Conservation (phyloP, 192 early-diverging fungal species). For the Kickxella alabastrina region DNA sequence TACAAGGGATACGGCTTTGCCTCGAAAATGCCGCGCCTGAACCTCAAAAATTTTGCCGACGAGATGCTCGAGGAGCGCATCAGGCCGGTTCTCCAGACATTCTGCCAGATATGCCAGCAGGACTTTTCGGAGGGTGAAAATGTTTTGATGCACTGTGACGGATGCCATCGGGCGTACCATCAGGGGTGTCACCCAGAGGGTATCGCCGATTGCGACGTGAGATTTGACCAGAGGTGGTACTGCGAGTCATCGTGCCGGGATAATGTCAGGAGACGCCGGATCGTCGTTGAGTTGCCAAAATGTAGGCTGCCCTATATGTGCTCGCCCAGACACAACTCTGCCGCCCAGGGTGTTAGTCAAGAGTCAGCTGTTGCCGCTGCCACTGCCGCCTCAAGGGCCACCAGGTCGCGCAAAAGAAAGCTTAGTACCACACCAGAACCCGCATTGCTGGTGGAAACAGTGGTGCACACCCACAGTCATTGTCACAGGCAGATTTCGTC, state of each 20-base stretch:
- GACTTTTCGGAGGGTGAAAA: constrained; percentile 60
- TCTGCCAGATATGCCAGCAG: constrained; percentile 72
- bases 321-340: constrained; percentile 35
- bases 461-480: neutral
- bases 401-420: constrained; percentile 37
- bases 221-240: constrained; percentile 26
- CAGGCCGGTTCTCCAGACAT: constrained; percentile 86
- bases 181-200: constrained; percentile 60
- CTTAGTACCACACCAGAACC: constrained; percentile 15
- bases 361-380: constrained; percentile 5
- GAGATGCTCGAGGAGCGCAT: constrained; percentile 76
- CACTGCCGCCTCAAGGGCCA: constrained; percentile 5
- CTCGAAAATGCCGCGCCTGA: constrained; percentile 79
- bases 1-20: constrained; percentile 93
- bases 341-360: too few relatives aligned
- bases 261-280: constrained; percentile 36
- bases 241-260: constrained; percentile 45
- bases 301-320: constrained; percentile 51
- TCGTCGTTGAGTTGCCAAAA: constrained; percentile 50
- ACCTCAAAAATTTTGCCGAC: constrained; percentile 69
- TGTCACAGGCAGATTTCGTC: constrained; percentile 1
- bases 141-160: constrained; percentile 73
- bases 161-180: constrained; percentile 80
- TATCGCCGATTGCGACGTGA: constrained; percentile 14
- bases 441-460: neutral